phyloP scores from a whole-genome alignment of 495 filamentous ascomycete genomes.

The Daldinia loculata region DNA sequence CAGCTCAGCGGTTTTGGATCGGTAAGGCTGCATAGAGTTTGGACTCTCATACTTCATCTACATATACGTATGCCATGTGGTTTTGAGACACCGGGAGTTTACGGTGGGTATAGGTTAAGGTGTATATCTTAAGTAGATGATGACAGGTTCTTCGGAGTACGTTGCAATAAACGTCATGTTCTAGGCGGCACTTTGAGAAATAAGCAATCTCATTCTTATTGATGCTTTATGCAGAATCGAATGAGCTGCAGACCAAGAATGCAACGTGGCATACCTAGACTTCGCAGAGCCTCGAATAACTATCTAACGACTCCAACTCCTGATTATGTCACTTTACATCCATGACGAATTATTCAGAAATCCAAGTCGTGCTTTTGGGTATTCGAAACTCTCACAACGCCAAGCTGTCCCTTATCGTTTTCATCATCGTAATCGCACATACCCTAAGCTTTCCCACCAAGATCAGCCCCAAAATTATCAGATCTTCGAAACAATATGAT shows the following conservation, averaged over 20 bases:
- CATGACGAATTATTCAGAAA: slow-evolving; percentile 6
- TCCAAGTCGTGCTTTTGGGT: slow-evolving; percentile 15
- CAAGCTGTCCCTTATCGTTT: not conserved
- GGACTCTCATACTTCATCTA: not conserved
- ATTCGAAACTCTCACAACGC: slow-evolving; percentile 16
- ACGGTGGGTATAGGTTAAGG: not conserved
- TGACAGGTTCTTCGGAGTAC: not conserved
- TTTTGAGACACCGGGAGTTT: not conserved
- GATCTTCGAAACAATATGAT: not conserved
- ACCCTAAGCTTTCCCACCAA: not conserved
- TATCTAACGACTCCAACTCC: not conserved
- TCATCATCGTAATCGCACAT: not conserved
- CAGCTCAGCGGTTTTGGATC: not conserved
- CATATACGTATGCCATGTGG: not conserved
- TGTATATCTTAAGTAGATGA: not conserved
- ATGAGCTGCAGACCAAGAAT: slow-evolving; percentile 5
- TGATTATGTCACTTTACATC: slow-evolving; percentile 19
- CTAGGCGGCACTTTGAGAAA: not conserved
- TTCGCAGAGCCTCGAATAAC: slow-evolving; percentile 13
- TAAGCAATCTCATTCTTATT: not conserved
- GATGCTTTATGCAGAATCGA: slow-evolving; percentile 2
- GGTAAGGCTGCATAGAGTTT: not conserved
- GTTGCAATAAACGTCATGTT: slow-evolving; percentile 18
- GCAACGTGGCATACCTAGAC: slow-evolving; percentile 4
- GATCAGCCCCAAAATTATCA: not conserved